Base-by-base conservation (phyloP, 495 filamentous ascomycete species). In the Peziza echinospora region DNA sequence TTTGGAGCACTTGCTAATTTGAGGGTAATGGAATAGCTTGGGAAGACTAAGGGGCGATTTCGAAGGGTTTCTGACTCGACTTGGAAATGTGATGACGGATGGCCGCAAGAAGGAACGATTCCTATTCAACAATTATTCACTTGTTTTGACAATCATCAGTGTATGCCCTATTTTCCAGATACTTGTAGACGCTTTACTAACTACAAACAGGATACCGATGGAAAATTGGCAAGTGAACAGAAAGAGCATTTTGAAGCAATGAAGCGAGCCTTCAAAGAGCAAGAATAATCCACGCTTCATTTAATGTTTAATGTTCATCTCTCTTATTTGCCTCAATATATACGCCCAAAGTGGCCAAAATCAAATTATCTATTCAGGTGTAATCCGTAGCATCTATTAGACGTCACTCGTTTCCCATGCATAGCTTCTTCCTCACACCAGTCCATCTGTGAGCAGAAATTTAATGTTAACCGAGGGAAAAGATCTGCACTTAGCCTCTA, bases 71-170 rank as follows among this genome's bases (percentile, higher is more conserved):
- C 55, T 94, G 49, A 71, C 71, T 9, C 82, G 77, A 55, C 52
- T 77, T 48, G 45, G 45, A 2, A 26, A 41, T 19, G 56, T 45
- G 3, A 59, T 67, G 13, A 62, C 64, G 44, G 83, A 91, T 51
- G 65, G 71, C 47, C 71, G 82, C 55, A 87, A 84, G 64, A 65
- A 82, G 54, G 82, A 86, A 58, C 66, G 91, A 49, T 93, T 96
- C 53, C 63, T 96, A 52, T 82, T 75, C 55, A 96, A 94, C 60
- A 96, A 97, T 59, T 96, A 93, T 64, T 82, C 78, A 43, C 67
- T 97, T 55, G 72, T 97, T 8, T 62, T 84, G 62, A 93, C 91
- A 7, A 92, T 97, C 49, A 37, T 37, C 13, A 37, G 30, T 37
- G 30, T 37, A 37, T 4, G 30, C 19, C 0, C 30, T 17, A 41